Percentiles rank a stretch among this genome's conserved stretches.
These are phyloP conservation scores for Balakata baccata DNA, from an alignment of 345 rosid genomes.

Conservation along the genomic window DNA sequence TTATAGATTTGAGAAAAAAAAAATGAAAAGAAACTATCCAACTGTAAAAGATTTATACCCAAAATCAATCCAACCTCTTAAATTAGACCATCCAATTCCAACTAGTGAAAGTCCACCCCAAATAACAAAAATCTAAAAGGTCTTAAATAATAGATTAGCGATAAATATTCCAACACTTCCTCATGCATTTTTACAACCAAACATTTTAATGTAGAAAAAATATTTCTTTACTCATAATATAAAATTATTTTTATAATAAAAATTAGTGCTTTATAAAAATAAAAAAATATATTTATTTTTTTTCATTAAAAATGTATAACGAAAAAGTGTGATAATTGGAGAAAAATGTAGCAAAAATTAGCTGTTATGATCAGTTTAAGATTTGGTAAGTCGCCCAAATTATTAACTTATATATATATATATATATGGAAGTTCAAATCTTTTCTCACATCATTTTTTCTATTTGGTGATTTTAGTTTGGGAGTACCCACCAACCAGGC, in stretches of 20 bases:
- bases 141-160: not conserved
- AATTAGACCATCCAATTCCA: slow-evolving; percentile 32
- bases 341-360: not conserved
- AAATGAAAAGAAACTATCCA: too few species aligned
- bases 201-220: too few species aligned
- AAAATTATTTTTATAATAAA: too few species aligned
- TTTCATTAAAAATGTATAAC: too few species aligned
- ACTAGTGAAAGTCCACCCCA: slow-evolving; percentile 11
- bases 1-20: not conserved
- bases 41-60: not conserved
- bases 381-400: slow-evolving; percentile 28
- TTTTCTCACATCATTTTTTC: not conserved
- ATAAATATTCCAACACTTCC: too few species aligned
- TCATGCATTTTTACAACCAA: too few species aligned
- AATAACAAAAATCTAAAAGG: not conserved
- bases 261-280: too few species aligned
- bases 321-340: slow-evolving; percentile 11
- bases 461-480: slow-evolving; percentile 31
- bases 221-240: too few species aligned
- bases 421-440: not conserved
- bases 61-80: slow-evolving; percentile 13
- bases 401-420: slow-evolving; percentile 3
- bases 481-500: slow-evolving; percentile 51
- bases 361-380: slow-evolving; percentile 19
- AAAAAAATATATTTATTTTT: too few species aligned